phyloP scores from a whole-genome alignment of 129 eudicot species.

The Flaveria robusta region DNA sequence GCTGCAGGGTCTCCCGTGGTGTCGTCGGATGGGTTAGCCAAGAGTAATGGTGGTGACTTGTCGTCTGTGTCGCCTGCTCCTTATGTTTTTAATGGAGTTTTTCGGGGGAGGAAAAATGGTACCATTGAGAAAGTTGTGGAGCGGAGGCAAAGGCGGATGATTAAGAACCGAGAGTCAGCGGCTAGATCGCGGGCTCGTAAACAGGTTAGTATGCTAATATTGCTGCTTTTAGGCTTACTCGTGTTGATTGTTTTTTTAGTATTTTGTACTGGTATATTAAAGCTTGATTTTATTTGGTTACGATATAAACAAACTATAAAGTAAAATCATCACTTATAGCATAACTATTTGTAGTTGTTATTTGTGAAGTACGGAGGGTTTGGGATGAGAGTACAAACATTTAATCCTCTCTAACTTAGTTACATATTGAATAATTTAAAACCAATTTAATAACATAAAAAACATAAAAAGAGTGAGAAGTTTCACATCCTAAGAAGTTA shows the following conservation, averaged over 20 bases:
- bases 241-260: background rate
- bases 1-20: constrained; percentile 74
- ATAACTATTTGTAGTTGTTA: no score
- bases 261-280: background rate
- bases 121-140: constrained; percentile 87
- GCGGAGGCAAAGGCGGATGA: constrained; percentile 95
- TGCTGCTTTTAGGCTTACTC: background rate
- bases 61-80: constrained; percentile 92
- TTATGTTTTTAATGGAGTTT: constrained; percentile 69
- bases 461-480: no score
- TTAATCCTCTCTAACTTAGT: no score
- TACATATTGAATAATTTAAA: no score
- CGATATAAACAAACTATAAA: background rate
- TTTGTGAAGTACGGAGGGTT: no score
- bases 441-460: no score
- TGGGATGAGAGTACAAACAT: no score
- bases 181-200: constrained; percentile 99
- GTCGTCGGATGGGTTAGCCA: constrained; percentile 77
- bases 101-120: constrained; percentile 66
- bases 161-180: constrained; percentile 94
- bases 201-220: constrained; percentile 62
- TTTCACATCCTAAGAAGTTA: no score
- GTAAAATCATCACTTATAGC: no score
- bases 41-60: constrained; percentile 91
- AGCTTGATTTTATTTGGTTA: constrained; percentile 4